phyloP scores from a whole-genome alignment of 1,284 basidiomycete species.

The Anthracocystis walkeri region DNA sequence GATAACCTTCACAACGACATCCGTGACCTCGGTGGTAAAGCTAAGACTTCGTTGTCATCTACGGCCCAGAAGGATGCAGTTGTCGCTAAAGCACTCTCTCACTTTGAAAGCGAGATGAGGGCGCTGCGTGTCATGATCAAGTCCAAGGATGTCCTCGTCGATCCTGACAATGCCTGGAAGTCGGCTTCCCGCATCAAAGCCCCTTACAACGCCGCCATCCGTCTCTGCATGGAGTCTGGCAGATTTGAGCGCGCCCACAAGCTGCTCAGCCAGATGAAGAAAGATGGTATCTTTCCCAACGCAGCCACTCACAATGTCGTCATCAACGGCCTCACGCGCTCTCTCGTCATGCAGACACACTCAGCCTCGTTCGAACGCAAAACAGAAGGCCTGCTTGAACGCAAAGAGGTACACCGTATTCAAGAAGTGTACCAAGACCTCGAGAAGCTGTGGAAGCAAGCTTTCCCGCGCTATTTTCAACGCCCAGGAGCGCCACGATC shows the following conservation, averaged over 20 bases:
- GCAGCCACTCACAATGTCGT: constrained; percentile 26
- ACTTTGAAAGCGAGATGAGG: constrained; percentile 39
- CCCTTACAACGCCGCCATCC: constrained; percentile 37
- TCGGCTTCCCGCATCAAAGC: constrained; percentile 42
- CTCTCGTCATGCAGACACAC: not conserved
- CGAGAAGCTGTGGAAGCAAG: constrained; percentile 42
- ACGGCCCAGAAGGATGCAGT: constrained; percentile 16
- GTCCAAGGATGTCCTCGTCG: constrained; percentile 33
- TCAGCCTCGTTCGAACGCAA: not conserved
- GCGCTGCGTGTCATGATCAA: constrained; percentile 45
- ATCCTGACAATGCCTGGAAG: constrained; percentile 38
- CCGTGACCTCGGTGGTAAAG: not conserved
- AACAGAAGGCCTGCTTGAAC: not conserved
- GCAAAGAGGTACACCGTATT: constrained; percentile 17
- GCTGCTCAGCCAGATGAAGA: constrained; percentile 48
- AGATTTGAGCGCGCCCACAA: constrained; percentile 26
- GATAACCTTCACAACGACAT: constrained; percentile 8
- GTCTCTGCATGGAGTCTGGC: constrained; percentile 17
- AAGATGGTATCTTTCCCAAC: constrained; percentile 45
- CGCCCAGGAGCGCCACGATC: not conserved
- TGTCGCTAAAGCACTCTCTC: constrained; percentile 8
- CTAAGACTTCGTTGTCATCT: not conserved
- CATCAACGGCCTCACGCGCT: constrained; percentile 20
- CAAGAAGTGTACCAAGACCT: constrained; percentile 23
- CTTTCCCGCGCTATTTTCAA: constrained; percentile 35